A percentile compares a stretch with the other conserved stretches of the same genome.
phyloP scores from a whole-genome alignment of 805 yeast species.

The Spathaspora passalidarum region DNA sequence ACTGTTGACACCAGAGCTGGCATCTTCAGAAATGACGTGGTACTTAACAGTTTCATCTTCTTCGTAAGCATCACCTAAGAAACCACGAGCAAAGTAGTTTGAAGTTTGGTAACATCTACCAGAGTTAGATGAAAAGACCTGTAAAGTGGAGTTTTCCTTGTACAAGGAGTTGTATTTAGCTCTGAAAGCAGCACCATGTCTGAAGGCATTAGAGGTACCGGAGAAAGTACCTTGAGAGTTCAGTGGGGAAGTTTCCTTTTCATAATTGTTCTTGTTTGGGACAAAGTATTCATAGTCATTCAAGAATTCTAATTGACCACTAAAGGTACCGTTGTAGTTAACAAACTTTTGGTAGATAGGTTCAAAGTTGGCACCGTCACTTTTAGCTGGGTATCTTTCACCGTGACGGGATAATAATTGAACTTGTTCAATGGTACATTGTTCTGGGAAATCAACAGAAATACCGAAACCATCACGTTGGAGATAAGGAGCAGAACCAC shows the following conservation, averaged over 20 bases:
- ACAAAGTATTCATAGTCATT: slow-evolving; percentile 53
- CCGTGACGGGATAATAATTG: slow-evolving; percentile 76
- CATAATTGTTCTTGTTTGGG: slow-evolving; percentile 34
- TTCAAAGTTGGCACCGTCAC: slow-evolving; percentile 26
- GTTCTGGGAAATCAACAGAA: slow-evolving; percentile 44
- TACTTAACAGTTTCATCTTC: slow-evolving; percentile 24
- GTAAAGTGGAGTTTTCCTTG: slow-evolving; percentile 32
- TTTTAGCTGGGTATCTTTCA: slow-evolving; percentile 55
- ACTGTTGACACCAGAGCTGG: slow-evolving; percentile 53
- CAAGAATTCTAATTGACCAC: slow-evolving; percentile 53
- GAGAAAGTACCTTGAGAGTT: slow-evolving; percentile 44
- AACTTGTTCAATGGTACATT: slow-evolving; percentile 61
- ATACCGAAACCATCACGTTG: slow-evolving; percentile 53
- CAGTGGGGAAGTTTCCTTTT: slow-evolving; percentile 49
- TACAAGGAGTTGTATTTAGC: slow-evolving; percentile 48
- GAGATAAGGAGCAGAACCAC: slow-evolving; percentile 58
- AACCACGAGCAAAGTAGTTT: slow-evolving; percentile 55
- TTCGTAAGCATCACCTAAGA: slow-evolving; percentile 45
- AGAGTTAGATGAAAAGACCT: slow-evolving; percentile 54
- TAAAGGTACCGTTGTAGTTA: slow-evolving; percentile 23
- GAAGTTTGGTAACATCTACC: slow-evolving; percentile 57
- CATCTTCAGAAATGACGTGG: slow-evolving; percentile 46
- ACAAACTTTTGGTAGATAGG: slow-evolving; percentile 24
- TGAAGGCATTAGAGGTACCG: slow-evolving; percentile 49
- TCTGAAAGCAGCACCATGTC: slow-evolving; percentile 49